phyloP scores from a whole-genome alignment of 176 grass and related monocot genomes.

The Phyllostachys edulis region DNA sequence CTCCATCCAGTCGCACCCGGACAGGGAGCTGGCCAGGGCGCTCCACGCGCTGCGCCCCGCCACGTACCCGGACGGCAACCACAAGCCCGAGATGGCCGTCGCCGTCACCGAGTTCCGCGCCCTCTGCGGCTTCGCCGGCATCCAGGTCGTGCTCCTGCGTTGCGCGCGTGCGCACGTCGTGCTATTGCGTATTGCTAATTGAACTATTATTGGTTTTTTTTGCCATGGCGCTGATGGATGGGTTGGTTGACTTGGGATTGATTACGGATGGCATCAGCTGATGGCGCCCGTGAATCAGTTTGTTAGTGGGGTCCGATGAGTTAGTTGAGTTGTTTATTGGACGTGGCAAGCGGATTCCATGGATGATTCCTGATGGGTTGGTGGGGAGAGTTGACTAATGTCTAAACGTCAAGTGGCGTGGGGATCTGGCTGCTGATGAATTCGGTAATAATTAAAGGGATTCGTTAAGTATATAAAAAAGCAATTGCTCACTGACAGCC shows the following conservation, averaged over 20 bases:
- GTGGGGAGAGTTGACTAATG: slow-evolving; percentile 27
- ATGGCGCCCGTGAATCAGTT: neutral
- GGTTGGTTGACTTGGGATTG: slow-evolving; percentile 14
- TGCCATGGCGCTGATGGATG: neutral
- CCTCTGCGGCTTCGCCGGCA: slow-evolving; percentile 74
- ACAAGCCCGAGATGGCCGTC: slow-evolving; percentile 96
- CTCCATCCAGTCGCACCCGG: slow-evolving; percentile 93
- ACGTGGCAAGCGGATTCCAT: slow-evolving; percentile 3
- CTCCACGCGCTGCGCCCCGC: slow-evolving; percentile 65
- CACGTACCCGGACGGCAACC: slow-evolving; percentile 89
- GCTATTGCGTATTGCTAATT: neutral
- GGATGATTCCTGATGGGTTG: slow-evolving; percentile 18
- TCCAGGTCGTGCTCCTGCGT: slow-evolving; percentile 36
- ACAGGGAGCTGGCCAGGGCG: slow-evolving; percentile 65
- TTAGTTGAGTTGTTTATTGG: slow-evolving; percentile 20
- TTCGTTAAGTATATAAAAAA: neutral
- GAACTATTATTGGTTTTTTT: neutral
- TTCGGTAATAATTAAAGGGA: neutral
- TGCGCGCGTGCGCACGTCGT: neutral
- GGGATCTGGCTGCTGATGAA: slow-evolving; percentile 22
- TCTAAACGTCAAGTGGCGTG: neutral
- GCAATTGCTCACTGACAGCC: neutral
- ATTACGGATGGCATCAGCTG: neutral
- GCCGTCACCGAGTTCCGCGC: slow-evolving; percentile 88
- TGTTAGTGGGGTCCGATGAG: neutral